phyloP scores from a whole-genome alignment of 106 monocot genomes.

The Xerophyta viscosa region DNA sequence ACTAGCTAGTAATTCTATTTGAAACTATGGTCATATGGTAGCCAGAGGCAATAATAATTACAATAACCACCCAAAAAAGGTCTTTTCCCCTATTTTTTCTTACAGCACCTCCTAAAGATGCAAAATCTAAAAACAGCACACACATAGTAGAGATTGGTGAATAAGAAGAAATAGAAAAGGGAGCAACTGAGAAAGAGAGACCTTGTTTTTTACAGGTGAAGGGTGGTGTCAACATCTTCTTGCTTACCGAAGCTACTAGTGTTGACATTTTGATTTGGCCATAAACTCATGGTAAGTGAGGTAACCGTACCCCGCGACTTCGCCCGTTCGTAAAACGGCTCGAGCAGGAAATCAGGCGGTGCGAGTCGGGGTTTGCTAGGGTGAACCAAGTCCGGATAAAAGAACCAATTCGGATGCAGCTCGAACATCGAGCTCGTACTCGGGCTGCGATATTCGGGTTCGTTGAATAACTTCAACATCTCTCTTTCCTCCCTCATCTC shows the following conservation, averaged over 20 bases:
- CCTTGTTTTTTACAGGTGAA: constrained; percentile 37
- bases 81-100: too few species aligned
- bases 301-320: constrained; percentile 8
- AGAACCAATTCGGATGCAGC: constrained; percentile 38
- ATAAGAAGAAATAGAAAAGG: too few species aligned
- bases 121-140: too few species aligned
- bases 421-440: neutral
- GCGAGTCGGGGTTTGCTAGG: constrained; percentile 12
- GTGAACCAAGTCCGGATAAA: constrained; percentile 29
- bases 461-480: constrained; percentile 12
- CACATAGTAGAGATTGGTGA: too few species aligned
- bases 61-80: too few species aligned
- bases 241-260: neutral
- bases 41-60: too few species aligned
- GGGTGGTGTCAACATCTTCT: constrained; percentile 66
- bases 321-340: neutral
- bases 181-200: too few species aligned
- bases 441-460: neutral
- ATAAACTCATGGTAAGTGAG: constrained; percentile 8
- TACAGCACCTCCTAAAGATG: too few species aligned
- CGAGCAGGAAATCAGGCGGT: neutral
- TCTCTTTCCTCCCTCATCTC: constrained; percentile 58
- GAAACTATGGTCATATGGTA: too few species aligned
- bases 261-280: neutral
- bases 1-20: too few species aligned